phyloP scores from a whole-genome alignment of 495 filamentous ascomycete genomes.

The Geoglossum glabrum region DNA sequence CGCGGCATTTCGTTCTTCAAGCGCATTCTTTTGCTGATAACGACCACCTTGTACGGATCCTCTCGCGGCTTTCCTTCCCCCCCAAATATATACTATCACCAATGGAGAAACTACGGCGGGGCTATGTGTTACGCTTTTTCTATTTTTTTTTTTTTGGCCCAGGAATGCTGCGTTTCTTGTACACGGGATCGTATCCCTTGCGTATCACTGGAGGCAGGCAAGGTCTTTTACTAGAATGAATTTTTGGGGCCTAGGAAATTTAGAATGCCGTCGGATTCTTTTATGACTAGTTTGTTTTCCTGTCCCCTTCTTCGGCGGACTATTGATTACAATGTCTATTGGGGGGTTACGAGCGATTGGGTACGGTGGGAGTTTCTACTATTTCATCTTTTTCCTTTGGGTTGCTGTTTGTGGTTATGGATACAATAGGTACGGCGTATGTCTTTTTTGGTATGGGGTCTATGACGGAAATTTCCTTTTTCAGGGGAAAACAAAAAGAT shows the following conservation, averaged over 20 bases:
- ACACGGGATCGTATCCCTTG: neutral
- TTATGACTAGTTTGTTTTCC: neutral
- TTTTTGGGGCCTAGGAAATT: neutral
- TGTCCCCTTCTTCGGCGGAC: neutral
- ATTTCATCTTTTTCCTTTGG: neutral
- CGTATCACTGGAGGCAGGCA: neutral
- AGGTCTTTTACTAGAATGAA: neutral
- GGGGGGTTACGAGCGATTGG: neutral
- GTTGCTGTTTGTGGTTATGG: neutral
- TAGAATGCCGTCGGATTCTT: neutral
- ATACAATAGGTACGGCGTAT: neutral
- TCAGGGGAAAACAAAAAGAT: neutral
- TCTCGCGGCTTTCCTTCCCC: neutral
- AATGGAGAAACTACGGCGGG: neutral
- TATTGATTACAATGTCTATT: no score
- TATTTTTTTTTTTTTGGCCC: no score
- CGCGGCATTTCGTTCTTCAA: neutral
- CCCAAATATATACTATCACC: neutral
- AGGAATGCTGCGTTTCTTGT: neutral
- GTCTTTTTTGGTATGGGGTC: neutral
- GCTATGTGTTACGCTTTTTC: neutral
- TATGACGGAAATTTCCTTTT: neutral
- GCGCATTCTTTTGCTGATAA: neutral
- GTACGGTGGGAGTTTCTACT: neutral
- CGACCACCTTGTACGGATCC: neutral